Percentiles rank a stretch among this genome's conserved stretches.
These are phyloP conservation scores for Ophiognomonia clavigignenti-juglandacearum DNA, from an alignment of 2,329 filamentous ascomycete species.

Conservation along the genomic window DNA sequence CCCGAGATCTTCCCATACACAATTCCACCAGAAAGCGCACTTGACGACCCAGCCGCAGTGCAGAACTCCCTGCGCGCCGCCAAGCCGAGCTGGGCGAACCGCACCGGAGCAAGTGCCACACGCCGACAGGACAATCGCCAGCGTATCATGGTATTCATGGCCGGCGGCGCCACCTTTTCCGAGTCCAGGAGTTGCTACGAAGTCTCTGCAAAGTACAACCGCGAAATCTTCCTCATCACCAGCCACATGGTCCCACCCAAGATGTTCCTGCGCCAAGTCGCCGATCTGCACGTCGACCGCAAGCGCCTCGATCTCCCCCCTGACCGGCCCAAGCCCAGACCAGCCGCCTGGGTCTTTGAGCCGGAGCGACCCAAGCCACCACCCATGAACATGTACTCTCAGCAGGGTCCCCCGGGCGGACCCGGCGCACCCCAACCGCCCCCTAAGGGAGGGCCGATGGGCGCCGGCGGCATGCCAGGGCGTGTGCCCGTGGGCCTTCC, in stretches of 20 bases:
- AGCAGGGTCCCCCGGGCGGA: background rate
- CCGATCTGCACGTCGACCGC: constrained; percentile 71
- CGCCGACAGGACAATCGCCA: constrained; percentile 77
- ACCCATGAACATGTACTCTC: constrained; percentile 26
- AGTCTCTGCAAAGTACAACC: constrained; percentile 63
- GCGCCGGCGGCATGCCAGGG: constrained; percentile 16
- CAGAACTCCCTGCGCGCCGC: constrained; percentile 81
- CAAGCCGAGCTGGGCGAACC: constrained; percentile 83
- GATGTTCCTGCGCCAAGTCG: constrained; percentile 77
- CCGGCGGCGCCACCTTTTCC: constrained; percentile 89
- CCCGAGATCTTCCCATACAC: constrained; percentile 65
- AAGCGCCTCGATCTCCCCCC: constrained; percentile 74
- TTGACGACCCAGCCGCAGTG: constrained; percentile 51
- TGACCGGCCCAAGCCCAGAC: constrained; percentile 73
- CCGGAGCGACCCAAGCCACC: constrained; percentile 54
- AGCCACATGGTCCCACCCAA: constrained; percentile 89
- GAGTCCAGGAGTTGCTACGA: constrained; percentile 90
- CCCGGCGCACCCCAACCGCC: constrained; percentile 24
- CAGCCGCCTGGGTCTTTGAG: constrained; percentile 83
- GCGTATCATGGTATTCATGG: constrained; percentile 89
- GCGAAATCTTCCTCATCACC: constrained; percentile 83
- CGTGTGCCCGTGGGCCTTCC: constrained; percentile 28
- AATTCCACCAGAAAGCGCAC: constrained; percentile 54
- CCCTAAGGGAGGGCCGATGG: constrained; percentile 22
- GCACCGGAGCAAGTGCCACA: constrained; percentile 57